Conservation (phyloP, 2,329 filamentous ascomycete genomes). For the Penicillium occitanis region DNA sequence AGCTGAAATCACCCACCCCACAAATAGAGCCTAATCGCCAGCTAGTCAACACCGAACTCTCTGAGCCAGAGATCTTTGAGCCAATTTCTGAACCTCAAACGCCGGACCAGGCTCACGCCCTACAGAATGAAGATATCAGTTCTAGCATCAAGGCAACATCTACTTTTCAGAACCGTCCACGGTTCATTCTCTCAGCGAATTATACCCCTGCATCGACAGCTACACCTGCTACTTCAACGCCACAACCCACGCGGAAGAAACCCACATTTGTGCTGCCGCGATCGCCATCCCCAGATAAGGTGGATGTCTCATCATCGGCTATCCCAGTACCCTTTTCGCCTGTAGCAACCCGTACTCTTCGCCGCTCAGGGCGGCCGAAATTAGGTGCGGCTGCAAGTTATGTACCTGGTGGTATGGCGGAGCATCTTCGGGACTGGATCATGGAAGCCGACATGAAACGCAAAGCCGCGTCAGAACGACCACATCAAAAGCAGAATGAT, state of each 20-base stretch:
- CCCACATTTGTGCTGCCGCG: slow-evolving; percentile 41
- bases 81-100: slow-evolving; percentile 16
- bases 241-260: slow-evolving; percentile 30
- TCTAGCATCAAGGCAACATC: slow-evolving; percentile 21
- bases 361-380: slow-evolving; percentile 31
- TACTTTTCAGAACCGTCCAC: slow-evolving; percentile 31
- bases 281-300: slow-evolving; percentile 34
- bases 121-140: neutral
- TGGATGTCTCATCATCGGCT: slow-evolving; percentile 19
- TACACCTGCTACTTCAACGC: slow-evolving; percentile 23
- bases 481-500: neutral
- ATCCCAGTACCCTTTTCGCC: slow-evolving; percentile 39
- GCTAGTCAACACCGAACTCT: slow-evolving; percentile 15
- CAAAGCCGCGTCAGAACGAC: slow-evolving; percentile 21
- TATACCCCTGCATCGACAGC: slow-evolving; percentile 22
- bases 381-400: slow-evolving; percentile 29
- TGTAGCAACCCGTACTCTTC: slow-evolving; percentile 30
- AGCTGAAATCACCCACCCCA: slow-evolving; percentile 18
- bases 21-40: slow-evolving; percentile 5
- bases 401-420: slow-evolving; percentile 41
- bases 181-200: slow-evolving; percentile 31
- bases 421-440: slow-evolving; percentile 44
- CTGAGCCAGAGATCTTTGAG: slow-evolving; percentile 20
- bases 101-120: slow-evolving; percentile 25
- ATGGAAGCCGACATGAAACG: slow-evolving; percentile 39